A percentile compares a stretch with the other conserved stretches of the same genome.
Evolutionary conservation across 2,329 filamentous ascomycete species (phyloP).

Genomic region (Penicillium sp.): DNA sequence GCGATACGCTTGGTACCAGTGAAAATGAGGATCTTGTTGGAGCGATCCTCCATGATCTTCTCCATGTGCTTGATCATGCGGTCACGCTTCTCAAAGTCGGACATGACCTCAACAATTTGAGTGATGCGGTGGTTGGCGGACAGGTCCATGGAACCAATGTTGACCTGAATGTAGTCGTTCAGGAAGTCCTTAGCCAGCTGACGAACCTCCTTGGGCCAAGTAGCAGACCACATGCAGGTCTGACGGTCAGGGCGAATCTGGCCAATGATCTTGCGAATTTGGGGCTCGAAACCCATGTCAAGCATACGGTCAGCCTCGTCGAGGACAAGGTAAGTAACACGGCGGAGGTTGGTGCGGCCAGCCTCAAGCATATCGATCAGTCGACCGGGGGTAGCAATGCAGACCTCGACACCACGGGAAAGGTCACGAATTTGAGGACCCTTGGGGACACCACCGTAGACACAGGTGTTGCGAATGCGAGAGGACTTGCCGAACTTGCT

Average conservation of each 20-base stretch:
- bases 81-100: conserved; percentile 96
- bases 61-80: conserved; percentile 97
- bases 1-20: conserved; percentile 85
- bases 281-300: conserved; percentile 99
- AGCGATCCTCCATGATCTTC: conserved; percentile 95
- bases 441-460: conserved; percentile 98
- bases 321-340: conserved; percentile 96
- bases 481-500: conserved; percentile 98
- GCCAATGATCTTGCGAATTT: conserved; percentile 97
- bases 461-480: conserved; percentile 96
- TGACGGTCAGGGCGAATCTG: conserved; percentile 98
- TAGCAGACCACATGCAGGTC: conserved; percentile 99
- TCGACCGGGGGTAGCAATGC: conserved; percentile 96
- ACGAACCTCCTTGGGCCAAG: conserved; percentile 98
- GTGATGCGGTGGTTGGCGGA: conserved; percentile 97
- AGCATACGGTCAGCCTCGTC: conserved; percentile 99
- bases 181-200: conserved; percentile 89
- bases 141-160: conserved; percentile 94
- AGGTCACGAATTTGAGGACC: conserved; percentile 96
- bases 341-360: conserved; percentile 95
- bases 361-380: conserved; percentile 98
- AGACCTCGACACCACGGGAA: conserved; percentile 92
- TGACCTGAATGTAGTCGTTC: conserved; percentile 96
- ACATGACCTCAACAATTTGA: conserved; percentile 94
- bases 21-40: conserved; percentile 95